These are phyloP conservation scores for Fusarium nodosum DNA, from an alignment of 2,329 filamentous ascomycete species.

Conservation along the genomic window DNA sequence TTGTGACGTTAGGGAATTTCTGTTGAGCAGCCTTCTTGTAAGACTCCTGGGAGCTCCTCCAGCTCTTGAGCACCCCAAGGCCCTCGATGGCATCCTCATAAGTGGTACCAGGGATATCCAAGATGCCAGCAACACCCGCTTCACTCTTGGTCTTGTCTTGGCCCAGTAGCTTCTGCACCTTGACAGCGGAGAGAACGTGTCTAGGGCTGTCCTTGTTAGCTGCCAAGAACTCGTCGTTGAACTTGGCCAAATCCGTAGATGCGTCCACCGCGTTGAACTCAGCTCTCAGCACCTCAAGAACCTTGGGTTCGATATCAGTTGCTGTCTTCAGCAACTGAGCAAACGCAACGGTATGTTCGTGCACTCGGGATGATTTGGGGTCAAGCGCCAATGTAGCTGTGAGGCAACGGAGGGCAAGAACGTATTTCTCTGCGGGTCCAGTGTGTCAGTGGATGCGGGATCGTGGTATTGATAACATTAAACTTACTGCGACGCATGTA, in stretches of 20 bases:
- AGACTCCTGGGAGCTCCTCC: constrained; percentile 64
- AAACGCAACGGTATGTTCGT: constrained; percentile 80
- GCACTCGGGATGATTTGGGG: constrained; percentile 76
- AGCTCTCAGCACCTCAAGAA: constrained; percentile 76
- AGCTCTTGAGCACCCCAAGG: constrained; percentile 60
- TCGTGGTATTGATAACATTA: not conserved
- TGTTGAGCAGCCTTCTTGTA: constrained; percentile 64
- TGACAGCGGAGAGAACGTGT: constrained; percentile 74
- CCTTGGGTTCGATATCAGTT: constrained; percentile 72
- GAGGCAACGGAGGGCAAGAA: constrained; percentile 89
- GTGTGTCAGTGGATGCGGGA: constrained; percentile 2
- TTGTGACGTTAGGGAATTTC: constrained; percentile 66
- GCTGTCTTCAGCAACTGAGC: constrained; percentile 70
- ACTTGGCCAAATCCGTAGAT: constrained; percentile 69
- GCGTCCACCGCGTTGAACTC: constrained; percentile 74
- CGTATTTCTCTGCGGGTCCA: constrained; percentile 76
- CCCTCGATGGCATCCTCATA: constrained; percentile 68
- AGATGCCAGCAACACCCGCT: constrained; percentile 71
- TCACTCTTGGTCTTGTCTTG: constrained; percentile 70
- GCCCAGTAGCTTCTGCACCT: constrained; percentile 70
- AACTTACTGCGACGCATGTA: constrained; percentile 84
- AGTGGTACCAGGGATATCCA: constrained; percentile 65
- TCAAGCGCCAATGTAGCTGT: constrained; percentile 79
- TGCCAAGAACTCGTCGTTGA: constrained; percentile 75
- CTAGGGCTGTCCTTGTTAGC: constrained; percentile 72